phyloP scores from a whole-genome alignment of 2,329 filamentous ascomycete genomes.

The Cercospora sesami region DNA sequence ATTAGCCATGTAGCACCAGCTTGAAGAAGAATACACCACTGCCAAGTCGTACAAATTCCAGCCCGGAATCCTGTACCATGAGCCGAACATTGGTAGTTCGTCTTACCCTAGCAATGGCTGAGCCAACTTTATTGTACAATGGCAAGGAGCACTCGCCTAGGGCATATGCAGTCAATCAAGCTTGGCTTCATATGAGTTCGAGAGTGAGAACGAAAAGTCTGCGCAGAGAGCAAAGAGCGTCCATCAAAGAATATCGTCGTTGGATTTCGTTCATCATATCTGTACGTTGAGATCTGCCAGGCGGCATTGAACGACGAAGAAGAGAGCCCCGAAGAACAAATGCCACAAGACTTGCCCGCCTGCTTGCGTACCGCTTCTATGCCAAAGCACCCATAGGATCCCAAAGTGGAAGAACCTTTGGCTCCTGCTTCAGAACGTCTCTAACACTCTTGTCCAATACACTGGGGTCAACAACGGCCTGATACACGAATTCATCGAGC shows the following conservation, averaged over 20 bases:
- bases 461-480: conserved; percentile 76
- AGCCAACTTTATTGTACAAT: not conserved
- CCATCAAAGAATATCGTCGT: not conserved
- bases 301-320: not conserved
- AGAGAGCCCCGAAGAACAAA: not conserved
- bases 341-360: not conserved
- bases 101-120: not conserved
- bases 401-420: conserved; percentile 64
- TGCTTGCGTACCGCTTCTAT: conserved; percentile 20
- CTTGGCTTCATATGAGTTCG: not conserved
- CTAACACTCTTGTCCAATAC: conserved; percentile 60
- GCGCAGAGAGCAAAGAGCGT: not conserved
- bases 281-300: not conserved
- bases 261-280: not conserved
- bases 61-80: not conserved
- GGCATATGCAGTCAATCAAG: not conserved
- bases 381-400: conserved; percentile 46
- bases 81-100: not conserved
- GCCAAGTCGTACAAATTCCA: not conserved
- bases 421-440: conserved; percentile 69
- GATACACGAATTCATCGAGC: conserved; percentile 71
- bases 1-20: not conserved
- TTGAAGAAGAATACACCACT: too few relatives aligned
- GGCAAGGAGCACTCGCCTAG: not conserved
- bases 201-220: not conserved